These are phyloP conservation scores for Albifimbria verrucaria DNA, from an alignment of 2,329 filamentous ascomycete genomes.

Conservation along the genomic window DNA sequence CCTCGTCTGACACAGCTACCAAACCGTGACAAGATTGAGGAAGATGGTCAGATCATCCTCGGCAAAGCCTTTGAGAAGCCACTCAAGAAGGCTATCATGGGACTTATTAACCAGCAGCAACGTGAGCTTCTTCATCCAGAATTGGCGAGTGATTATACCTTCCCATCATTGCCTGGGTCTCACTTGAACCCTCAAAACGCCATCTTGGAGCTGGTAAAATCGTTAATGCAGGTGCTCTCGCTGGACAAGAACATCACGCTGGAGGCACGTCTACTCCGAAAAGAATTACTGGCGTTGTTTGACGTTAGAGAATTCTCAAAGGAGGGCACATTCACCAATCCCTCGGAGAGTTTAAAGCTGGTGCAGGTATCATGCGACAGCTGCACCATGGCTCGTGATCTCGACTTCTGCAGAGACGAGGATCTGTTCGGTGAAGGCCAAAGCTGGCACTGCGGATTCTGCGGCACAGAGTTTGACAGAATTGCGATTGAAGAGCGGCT, in stretches of 20 bases:
- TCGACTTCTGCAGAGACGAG: constrained; percentile 90
- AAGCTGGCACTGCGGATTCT: constrained; percentile 76
- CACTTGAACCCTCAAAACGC: constrained; percentile 59
- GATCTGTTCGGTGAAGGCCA: constrained; percentile 57
- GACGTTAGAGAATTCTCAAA: constrained; percentile 92
- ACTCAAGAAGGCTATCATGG: constrained; percentile 81
- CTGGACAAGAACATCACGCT: constrained; percentile 88
- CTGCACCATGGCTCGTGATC: constrained; percentile 83
- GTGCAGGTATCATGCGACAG: constrained; percentile 79
- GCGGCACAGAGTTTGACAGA: constrained; percentile 71
- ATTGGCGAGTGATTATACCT: constrained; percentile 80
- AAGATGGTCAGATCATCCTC: constrained; percentile 63
- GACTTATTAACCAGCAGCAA: constrained; percentile 80
- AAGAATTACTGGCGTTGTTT: constrained; percentile 84
- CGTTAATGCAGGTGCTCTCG: constrained; percentile 85
- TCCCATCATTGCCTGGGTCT: constrained; percentile 75
- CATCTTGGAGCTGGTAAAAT: constrained; percentile 86
- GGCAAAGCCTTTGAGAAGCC: constrained; percentile 85
- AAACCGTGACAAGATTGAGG: constrained; percentile 55
- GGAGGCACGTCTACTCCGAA: constrained; percentile 82
- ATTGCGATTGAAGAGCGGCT: constrained; percentile 80
- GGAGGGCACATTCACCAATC: constrained; percentile 85
- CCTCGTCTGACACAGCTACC: constrained; percentile 58
- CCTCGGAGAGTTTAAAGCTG: constrained; percentile 70
- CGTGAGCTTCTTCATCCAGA: constrained; percentile 88